Percentiles rank a stretch among this genome's conserved stretches.
Evolutionary conservation across 768 basidiomycete species (phyloP).

Genomic region (Galerina sulciceps): DNA sequence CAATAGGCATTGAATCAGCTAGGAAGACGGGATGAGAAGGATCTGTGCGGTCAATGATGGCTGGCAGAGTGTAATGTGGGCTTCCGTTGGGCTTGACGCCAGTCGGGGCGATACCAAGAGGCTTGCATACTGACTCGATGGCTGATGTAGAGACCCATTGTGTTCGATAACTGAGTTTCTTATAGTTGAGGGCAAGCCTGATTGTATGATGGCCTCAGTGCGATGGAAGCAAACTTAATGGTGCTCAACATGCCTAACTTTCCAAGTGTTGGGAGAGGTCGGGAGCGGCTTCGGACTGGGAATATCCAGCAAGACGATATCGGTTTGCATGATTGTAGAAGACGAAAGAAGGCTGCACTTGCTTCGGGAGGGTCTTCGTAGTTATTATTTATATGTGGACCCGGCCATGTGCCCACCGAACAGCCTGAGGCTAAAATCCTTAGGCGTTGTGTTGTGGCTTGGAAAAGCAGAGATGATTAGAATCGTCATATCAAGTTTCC

Average conservation of each 20-base stretch:
- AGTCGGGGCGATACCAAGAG: conserved; percentile 30
- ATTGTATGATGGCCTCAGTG: neutral
- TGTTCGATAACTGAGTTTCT: conserved; percentile 28
- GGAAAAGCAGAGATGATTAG: no score
- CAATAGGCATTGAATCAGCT: conserved; percentile 38
- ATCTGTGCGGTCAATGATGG: conserved; percentile 29
- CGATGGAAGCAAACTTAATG: neutral
- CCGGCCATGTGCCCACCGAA: no score
- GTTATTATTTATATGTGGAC: no score
- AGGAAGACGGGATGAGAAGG: conserved; percentile 24
- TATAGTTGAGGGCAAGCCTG: conserved; percentile 25
- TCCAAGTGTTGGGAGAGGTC: conserved; percentile 30
- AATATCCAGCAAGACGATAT: conserved; percentile 26
- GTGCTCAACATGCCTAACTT: conserved; percentile 25
- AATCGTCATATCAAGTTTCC: no score
- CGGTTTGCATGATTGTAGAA: conserved; percentile 4
- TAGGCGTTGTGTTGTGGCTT: no score
- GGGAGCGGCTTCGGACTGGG: conserved; percentile 13
- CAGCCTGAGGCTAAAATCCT: no score
- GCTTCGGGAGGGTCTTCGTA: neutral
- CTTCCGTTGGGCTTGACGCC: conserved; percentile 26
- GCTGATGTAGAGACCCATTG: conserved; percentile 29
- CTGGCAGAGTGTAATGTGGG: conserved; percentile 37
- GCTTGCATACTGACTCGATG: conserved; percentile 28
- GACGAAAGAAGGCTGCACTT: neutral